Evolutionary conservation across 176 grass and related monocot species (phyloP), one percentile per base, ranked within the genome.

Genomic region (Themeda triandra): DNA sequence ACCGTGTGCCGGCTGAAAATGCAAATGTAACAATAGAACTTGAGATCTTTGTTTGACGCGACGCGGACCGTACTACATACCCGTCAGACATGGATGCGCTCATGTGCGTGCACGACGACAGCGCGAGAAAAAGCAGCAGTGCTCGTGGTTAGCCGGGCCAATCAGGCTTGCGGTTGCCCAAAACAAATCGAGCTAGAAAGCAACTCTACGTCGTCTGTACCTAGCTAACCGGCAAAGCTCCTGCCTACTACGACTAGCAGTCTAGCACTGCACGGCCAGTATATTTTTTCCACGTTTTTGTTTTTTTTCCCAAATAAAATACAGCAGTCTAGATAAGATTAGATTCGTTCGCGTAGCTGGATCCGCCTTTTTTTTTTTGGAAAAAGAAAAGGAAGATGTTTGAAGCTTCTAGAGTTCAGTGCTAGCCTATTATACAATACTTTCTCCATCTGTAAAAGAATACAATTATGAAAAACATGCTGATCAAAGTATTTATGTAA

Each of bases 81-180:
- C 17, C 48, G 17, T 51, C 17, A 19, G 48, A 51, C 48, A 51
- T 51, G 48, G 17, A 51, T 19, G 48, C 23, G 39, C 36, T 21
- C 8, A 69, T 59, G 14, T 41, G 10, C 54, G 23, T 14, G 11
- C 48, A 14, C 71, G 69, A 14, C 71, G 69, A 86, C 85, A 32
- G 72, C 42, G 3, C n/a, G 13, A 13, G 21, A 12, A 10, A 80
- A 74, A 66, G 54, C 17, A 24, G 33, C 24, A 6, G 8, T 54
- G 51, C 77, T 81, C 35, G 78, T 76, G 36, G 70, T 75, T 81
- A 21, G 82, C 74, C 33, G n/a, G 71, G 23, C 83, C 73, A 59
- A 78, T 44, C 42, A 78, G 45, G 23, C 44, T 65, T 68, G 32
- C 33, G 70, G 51, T 82, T 82, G 67, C 51, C n/a, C 17, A 66